These are phyloP conservation scores for Saprolegnia parasitica DNA, from an alignment of 352 stramenopile genomes.

Conservation along the genomic window DNA sequence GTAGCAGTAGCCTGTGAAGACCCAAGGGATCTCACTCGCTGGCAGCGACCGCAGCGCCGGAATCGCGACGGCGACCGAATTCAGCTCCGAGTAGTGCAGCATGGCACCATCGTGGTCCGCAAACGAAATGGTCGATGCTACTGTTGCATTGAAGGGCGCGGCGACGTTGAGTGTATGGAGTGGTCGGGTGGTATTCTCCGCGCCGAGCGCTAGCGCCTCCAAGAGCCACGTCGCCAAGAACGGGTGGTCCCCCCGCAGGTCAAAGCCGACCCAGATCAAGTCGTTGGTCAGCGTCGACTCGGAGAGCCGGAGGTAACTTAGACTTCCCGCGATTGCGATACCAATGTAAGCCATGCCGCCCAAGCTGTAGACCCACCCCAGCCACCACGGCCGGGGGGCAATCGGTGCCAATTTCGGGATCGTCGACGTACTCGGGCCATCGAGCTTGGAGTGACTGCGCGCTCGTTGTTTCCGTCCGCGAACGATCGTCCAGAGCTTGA, in stretches of 20 bases:
- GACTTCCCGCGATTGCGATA: neutral
- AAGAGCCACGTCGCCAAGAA: constrained; percentile 1
- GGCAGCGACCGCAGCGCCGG: neutral
- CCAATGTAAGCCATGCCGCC: neutral
- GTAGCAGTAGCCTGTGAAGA: constrained; percentile 12
- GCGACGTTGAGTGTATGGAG: neutral
- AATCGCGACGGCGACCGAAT: neutral
- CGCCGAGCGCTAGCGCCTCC: neutral
- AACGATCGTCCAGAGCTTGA: neutral
- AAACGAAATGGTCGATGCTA: neutral
- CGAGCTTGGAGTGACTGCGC: too few relatives aligned
- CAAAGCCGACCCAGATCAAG: neutral
- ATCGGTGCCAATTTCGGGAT: neutral
- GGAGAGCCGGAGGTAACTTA: neutral
- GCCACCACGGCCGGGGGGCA: neutral
- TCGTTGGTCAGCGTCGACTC: neutral
- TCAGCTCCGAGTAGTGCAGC: neutral
- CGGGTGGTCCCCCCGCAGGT: neutral
- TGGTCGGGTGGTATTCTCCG: neutral
- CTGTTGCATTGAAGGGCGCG: neutral
- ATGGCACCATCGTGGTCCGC: neutral
- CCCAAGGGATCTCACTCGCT: neutral
- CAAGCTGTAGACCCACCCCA: neutral
- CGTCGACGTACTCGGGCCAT: neutral
- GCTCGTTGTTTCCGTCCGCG: neutral